Evolutionary conservation across 2,329 filamentous ascomycete species (phyloP).

Genomic region (Domatiomyces globalis): DNA sequence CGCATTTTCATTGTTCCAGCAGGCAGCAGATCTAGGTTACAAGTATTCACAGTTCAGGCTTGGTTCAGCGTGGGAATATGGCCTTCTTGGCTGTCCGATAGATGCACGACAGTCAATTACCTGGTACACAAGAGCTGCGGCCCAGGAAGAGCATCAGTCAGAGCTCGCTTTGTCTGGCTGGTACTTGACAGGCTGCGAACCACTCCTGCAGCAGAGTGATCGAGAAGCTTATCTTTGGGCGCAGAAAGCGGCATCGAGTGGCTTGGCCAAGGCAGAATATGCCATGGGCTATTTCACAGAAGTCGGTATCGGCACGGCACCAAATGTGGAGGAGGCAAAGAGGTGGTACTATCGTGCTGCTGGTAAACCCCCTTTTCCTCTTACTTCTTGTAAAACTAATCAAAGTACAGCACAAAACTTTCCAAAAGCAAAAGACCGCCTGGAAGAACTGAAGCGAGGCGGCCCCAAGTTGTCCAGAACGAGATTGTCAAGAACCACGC

Average conservation of each 20-base stretch:
- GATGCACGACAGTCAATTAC: constrained; percentile 75
- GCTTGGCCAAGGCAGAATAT: constrained; percentile 86
- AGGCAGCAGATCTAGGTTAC: constrained; percentile 80
- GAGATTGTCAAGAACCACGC: constrained; percentile 68
- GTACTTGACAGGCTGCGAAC: constrained; percentile 85
- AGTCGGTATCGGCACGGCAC: constrained; percentile 74
- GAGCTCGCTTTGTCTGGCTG: constrained; percentile 77
- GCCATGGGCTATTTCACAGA: constrained; percentile 88
- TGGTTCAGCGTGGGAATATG: constrained; percentile 81
- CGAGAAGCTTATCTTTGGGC: constrained; percentile 97
- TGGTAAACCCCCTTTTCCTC: constrained; percentile 47
- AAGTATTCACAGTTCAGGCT: constrained; percentile 89
- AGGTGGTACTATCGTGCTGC: constrained; percentile 97
- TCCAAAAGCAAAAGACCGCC: constrained; percentile 76
- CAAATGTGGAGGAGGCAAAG: constrained; percentile 87
- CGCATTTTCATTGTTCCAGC: constrained; percentile 64
- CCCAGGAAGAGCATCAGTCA: constrained; percentile 85
- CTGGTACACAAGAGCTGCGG: constrained; percentile 85
- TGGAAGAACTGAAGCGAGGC: constrained; percentile 78
- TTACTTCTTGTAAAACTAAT: background rate
- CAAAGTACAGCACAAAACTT: constrained; percentile 65
- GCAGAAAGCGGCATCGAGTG: constrained; percentile 75
- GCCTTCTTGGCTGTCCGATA: constrained; percentile 64
- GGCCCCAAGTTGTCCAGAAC: constrained; percentile 60
- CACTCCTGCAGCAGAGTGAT: constrained; percentile 79